Evolutionary conservation across 768 basidiomycete species (phyloP), one percentile per base, ranked within the genome.

Genomic region (Pleurotus pulmonarius): DNA sequence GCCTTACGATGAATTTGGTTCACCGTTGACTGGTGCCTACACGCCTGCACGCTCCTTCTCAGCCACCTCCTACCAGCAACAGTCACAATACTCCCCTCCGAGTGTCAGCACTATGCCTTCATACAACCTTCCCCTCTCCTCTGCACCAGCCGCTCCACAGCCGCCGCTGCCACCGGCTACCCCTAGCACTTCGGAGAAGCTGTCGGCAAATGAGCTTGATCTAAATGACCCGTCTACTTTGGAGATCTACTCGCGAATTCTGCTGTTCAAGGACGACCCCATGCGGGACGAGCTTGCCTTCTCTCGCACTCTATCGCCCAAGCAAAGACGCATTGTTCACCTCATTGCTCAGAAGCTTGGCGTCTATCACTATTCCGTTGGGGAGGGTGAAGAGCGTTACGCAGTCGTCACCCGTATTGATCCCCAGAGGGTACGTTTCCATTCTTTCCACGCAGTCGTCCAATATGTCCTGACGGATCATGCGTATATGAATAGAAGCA

Each of bases 251-350:
- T 98, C 97, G 48, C 83, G 94, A 62, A 91, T 98, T 61, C 75
- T 98, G 39, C 79, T 98, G 39, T 99, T 99, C 86, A 98, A 96
- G 76, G 94, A 97, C 64, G 95, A 98, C 69, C 85, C 82, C 63
- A 94, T 98, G 92, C 83, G 96, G 37, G 95, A 98, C 64, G 95
- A 98, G 70, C 85, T 98, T 55, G 94, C 95, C 4, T 98, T 98
- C 71, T 94, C 95, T n/a, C 77, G 92, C 56, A 85, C 87, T 12
- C 81, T 98, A 18, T 76, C 82, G 34, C 83, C 93, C 18, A 90
- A 90, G 68, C 94, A 98, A 69, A 76, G 96, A 59, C 78, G 95
- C 61, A 88, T 94, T 12, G 96, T 99, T 26, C 96, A 99, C 69
- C 80, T 98, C 57, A 90, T 98, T 56, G 96, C 97, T 16, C 93